Evolutionary conservation across 805 yeast species (phyloP), one percentile per base, ranked within the genome.

Genomic region (Alloascoidea africana): DNA sequence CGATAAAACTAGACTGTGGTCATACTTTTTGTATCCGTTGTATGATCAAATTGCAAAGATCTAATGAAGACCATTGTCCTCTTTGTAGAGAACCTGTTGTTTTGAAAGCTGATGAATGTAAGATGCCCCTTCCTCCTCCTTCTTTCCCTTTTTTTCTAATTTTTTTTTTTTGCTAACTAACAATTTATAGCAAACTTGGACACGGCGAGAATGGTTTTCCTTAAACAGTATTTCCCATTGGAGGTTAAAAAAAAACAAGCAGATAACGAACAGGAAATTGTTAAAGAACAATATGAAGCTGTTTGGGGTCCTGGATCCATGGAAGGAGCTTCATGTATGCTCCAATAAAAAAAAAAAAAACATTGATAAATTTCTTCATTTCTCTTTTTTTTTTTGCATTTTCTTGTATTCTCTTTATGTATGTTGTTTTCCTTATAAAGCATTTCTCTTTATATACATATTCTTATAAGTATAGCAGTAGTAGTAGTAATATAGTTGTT

Each of bases 1-100:
- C 91, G 2, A 74, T 80, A 36, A 56, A 74, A 36, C 57, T 80
- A 13, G 56, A 54, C 5, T 80, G 91, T 52, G 66, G 66, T 1
- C 91, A 80, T 50, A 56, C 77, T 15, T 80, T 79, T 52, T 80
- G 91, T 51, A 73, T 80, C 2, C 56, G 87, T 36, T 80, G 91
- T 46, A 53, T 79, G 40, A 76, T 81, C 17, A 76, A 77, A 46
- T 49, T 80, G 44, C 81, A 79, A 52, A 63, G 80, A 38, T 65
- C 69, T 39, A 53, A 52, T 2, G 73, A 73, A 42, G 65, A 66
- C 33, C 67, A 68, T 44, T 80, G 91, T 51, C 91, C 91, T 1
- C 57, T 80, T 19, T 80, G 91, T 51, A 49, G 63, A 30, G 63
- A 63, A 18, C 49, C 59, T 5, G 81, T 73, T 2, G 69, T 79